phyloP scores from a whole-genome alignment of 352 stramenopile genomes.

The Bremia lactucae region DNA sequence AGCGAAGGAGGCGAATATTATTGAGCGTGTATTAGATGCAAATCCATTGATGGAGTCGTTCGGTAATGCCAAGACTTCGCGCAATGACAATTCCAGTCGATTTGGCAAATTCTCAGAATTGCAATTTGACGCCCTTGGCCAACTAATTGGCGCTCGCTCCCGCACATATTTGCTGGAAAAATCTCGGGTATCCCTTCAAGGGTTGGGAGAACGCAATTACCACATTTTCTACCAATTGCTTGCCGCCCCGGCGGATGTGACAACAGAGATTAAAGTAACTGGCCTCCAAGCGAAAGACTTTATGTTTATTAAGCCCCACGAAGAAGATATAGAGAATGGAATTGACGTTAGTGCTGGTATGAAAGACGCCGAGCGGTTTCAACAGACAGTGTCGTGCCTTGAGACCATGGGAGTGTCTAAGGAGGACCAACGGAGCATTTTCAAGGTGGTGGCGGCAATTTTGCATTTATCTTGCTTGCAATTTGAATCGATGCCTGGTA shows the following conservation, averaged over 20 bases:
- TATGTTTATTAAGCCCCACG: slow-evolving; percentile 51
- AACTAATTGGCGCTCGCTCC: slow-evolving; percentile 72
- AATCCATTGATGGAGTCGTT: slow-evolving; percentile 90
- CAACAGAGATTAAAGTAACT: slow-evolving; percentile 51
- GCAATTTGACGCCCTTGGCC: slow-evolving; percentile 85
- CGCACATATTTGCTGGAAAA: slow-evolving; percentile 85
- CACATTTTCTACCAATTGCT: slow-evolving; percentile 98
- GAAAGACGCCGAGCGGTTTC: slow-evolving; percentile 63
- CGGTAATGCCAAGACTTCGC: slow-evolving; percentile 93
- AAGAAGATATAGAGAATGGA: slow-evolving; percentile 17
- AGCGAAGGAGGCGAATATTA: slow-evolving; percentile 56
- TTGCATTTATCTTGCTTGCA: slow-evolving; percentile 71
- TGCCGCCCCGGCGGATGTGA: slow-evolving; percentile 39
- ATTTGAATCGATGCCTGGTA: slow-evolving; percentile 39
- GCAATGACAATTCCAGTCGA: slow-evolving; percentile 92
- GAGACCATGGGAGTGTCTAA: slow-evolving; percentile 64
- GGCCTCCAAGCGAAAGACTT: slow-evolving; percentile 74
- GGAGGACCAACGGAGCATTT: slow-evolving; percentile 64
- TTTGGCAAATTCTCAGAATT: slow-evolving; percentile 96
- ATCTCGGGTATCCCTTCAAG: slow-evolving; percentile 84
- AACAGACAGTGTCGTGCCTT: slow-evolving; percentile 60
- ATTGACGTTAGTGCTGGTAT: slow-evolving; percentile 44
- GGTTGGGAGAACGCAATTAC: slow-evolving; percentile 94
- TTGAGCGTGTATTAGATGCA: slow-evolving; percentile 69
- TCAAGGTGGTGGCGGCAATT: slow-evolving; percentile 72